Evolutionary conservation across 225 moss, liverwort and hornwort genomes (phyloP), one percentile per base, ranked within the genome.

Genomic region (Bryum argenteum): DNA sequence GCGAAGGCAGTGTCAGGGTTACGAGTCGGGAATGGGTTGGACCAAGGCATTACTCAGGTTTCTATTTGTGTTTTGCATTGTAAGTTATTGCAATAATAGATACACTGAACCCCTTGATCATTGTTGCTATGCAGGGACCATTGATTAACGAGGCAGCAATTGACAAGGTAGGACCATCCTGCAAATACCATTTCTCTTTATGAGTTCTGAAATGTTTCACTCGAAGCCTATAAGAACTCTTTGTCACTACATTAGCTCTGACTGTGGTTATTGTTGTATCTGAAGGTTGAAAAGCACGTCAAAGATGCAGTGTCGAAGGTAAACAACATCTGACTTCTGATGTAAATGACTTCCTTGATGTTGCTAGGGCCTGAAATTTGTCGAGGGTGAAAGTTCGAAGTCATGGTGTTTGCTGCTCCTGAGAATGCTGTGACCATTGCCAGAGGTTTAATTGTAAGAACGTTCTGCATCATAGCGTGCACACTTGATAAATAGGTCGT

Each of bases 221-320:
- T 33, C 7, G 33, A 33, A 33, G 33, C 33, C 33, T n/a, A n/a
- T n/a, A n/a, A n/a, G n/a, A n/a, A n/a, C n/a, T n/a, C n/a, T n/a
- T n/a, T n/a, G n/a, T n/a, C n/a, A n/a, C n/a, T n/a, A n/a, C n/a
- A n/a, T n/a, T n/a, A n/a, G n/a, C n/a, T 40, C 41, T 66, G 48
- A 74, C 52, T 63, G 15, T 50, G 42, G 47, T 11, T 70, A 39
- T 54, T 70, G 48, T 78, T 81, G 48, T 54, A 33, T 70, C 41
- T 78, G 70, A 66, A 82, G 78, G 82, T 82, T 52, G 84, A 89
- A 77, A 85, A 80, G 56, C 90, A 89, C 67, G 84, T 96, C 38
- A 66, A 91, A 55, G 96, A 96, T 81, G 96, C 96, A 61, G 73
- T 96, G 48, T 76, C 83, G 21, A 96, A 96, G 96, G 93, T 93